Base-by-base conservation (phyloP, 345 rosid species). In the Populus nigra region DNA sequence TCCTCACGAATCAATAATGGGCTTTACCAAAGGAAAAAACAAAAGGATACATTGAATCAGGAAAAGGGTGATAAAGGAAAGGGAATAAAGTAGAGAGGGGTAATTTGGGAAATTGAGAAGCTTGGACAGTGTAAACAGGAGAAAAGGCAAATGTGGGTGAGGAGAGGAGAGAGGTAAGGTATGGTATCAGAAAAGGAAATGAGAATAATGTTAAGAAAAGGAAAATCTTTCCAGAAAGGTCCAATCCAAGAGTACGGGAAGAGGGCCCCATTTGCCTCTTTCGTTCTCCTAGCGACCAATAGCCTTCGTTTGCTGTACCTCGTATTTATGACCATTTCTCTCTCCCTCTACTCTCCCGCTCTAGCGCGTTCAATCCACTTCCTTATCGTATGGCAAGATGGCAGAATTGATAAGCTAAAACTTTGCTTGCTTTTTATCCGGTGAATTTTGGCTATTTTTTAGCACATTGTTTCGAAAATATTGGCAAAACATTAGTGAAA, bases 211-310 rank as follows among this genome's bases (percentile, higher is more conserved):
- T 83, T 80, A 88, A 81, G 57, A 91, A 91, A 92, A 79, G 96
- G 96, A 88, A 94, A 86, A 80, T 73, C 77, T 91, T 94, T 88
- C 97, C 91, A 77, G 83, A 92, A 92, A 87, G 88, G 93, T 90
- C 90, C 91, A 94, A 91, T 91, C 96, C 90, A 91, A 90, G 86
- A 84, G 96, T 89, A 92, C 97, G 91, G 97, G 89, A 87, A 74
- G 88, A 76, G 83, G 86, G 76, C 87, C 92, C 88, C 83, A 50
- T 41, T 85, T 82, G 82, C 94, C 79, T 82, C 85, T 84, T 83
- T 87, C 76, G 80, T 87, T 87, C 88, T 73, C 25, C 76, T 31
- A 33, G 61, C 65, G 25, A 76, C 93, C 93, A 85, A 84, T 89
- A 50, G 59, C 85, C 77, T 83, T 72, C 76, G 71, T 80, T 62